These are phyloP conservation scores for Botryotinia calthae DNA, from an alignment of 2,329 filamentous ascomycete species.

Conservation along the genomic window DNA sequence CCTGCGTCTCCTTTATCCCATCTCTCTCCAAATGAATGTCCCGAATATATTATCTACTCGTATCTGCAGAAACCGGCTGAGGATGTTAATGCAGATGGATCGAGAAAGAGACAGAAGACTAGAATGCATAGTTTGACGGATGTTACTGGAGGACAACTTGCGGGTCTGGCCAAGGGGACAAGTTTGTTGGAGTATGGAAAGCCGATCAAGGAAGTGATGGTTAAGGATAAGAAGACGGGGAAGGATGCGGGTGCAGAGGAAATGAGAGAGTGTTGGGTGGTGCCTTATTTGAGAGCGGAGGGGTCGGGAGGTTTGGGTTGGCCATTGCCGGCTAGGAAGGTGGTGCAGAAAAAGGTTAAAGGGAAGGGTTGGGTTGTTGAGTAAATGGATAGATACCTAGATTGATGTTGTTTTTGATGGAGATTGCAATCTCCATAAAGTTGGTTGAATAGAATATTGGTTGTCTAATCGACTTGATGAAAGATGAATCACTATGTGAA, in stretches of 20 bases:
- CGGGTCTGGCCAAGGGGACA: conserved; percentile 77
- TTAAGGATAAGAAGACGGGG: background rate
- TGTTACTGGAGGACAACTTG: conserved; percentile 71
- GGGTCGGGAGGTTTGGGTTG: conserved; percentile 68
- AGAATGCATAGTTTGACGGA: conserved; percentile 87
- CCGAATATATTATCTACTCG: conserved; percentile 83
- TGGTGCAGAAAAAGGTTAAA: conserved; percentile 71
- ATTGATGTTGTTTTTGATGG: background rate
- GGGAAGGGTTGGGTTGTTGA: conserved; percentile 68
- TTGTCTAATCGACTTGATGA: background rate
- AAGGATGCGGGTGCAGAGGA: conserved; percentile 46
- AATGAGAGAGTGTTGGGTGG: conserved; percentile 75
- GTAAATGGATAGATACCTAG: conserved; percentile 21
- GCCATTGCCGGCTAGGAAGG: conserved; percentile 81
- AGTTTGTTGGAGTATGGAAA: conserved; percentile 83
- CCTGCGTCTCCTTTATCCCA: conserved; percentile 78
- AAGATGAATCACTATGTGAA: background rate
- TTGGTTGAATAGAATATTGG: background rate
- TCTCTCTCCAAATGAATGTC: conserved; percentile 68
- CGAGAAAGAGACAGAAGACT: conserved; percentile 64
- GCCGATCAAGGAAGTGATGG: conserved; percentile 77
- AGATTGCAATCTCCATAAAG: background rate
- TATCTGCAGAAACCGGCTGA: conserved; percentile 67
- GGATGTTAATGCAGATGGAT: conserved; percentile 44
- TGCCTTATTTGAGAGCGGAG: conserved; percentile 72